phyloP scores from a whole-genome alignment of 2,329 filamentous ascomycete genomes.

The Mycocentrospora acerina region DNA sequence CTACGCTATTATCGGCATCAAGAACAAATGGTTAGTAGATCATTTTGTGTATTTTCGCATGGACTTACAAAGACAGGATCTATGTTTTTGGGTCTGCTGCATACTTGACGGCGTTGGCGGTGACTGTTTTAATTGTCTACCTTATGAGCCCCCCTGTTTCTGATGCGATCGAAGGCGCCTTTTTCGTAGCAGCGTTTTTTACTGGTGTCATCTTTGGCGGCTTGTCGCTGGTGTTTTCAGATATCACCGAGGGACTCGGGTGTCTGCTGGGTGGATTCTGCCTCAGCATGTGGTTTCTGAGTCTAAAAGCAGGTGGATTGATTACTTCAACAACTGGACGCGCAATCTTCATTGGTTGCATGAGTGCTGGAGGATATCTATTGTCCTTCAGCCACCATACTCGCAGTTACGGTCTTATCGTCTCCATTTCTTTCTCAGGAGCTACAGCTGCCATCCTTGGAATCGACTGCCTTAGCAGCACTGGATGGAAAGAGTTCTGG shows the following conservation, averaged over 20 bases:
- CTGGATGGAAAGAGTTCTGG: slow-evolving; percentile 97
- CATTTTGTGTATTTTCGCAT: not conserved
- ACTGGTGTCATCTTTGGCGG: slow-evolving; percentile 75
- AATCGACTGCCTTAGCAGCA: slow-evolving; percentile 85
- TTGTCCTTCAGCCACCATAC: slow-evolving; percentile 73
- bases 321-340: slow-evolving; percentile 64
- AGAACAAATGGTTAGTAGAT: slow-evolving; percentile 62
- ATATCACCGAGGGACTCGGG: slow-evolving; percentile 81
- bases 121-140: slow-evolving; percentile 82
- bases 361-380: slow-evolving; percentile 68
- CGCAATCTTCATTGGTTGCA: slow-evolving; percentile 72
- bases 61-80: slow-evolving; percentile 32
- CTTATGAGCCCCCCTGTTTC: slow-evolving; percentile 79
- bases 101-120: slow-evolving; percentile 70
- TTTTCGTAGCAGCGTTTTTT: slow-evolving; percentile 74
- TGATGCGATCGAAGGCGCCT: slow-evolving; percentile 78
- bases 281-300: slow-evolving; percentile 86
- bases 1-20: slow-evolving; percentile 78
- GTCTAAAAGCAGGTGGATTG: slow-evolving; percentile 73
- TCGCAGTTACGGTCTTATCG: slow-evolving; percentile 74
- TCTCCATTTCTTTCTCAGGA: slow-evolving; percentile 75
- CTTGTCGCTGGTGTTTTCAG: slow-evolving; percentile 74
- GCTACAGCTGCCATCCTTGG: slow-evolving; percentile 78
- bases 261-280: slow-evolving; percentile 87
- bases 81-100: slow-evolving; percentile 70